Evolutionary conservation across 495 filamentous ascomycete species (phyloP).

Genomic region (Trichoderma erinaceum): DNA sequence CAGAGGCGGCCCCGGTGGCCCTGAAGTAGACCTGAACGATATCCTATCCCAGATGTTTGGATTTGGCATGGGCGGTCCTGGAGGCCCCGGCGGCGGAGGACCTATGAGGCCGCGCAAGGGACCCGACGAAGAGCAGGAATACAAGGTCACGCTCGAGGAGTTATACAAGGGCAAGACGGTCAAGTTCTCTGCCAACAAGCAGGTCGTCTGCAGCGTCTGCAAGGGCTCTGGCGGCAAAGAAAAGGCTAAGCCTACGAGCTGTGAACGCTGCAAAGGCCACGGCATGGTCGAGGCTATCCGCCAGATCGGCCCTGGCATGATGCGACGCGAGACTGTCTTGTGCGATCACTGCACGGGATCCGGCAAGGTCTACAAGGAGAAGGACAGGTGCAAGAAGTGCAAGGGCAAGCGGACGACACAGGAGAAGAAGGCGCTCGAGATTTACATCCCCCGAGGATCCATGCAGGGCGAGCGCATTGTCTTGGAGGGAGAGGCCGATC

Average conservation of each 20-base stretch:
- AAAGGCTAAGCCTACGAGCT: constrained; percentile 78
- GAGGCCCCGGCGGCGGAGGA: constrained; percentile 36
- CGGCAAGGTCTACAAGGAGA: constrained; percentile 80
- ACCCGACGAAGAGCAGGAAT: constrained; percentile 79
- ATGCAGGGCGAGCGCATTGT: constrained; percentile 85
- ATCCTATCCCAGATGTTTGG: constrained; percentile 93
- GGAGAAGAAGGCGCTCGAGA: constrained; percentile 86
- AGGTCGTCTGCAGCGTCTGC: constrained; percentile 79
- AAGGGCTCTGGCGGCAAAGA: constrained; percentile 89
- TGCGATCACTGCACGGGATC: constrained; percentile 77
- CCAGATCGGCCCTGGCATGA: constrained; percentile 71
- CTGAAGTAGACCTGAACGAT: constrained; percentile 79
- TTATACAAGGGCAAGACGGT: constrained; percentile 98
- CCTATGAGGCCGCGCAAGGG: constrained; percentile 62
- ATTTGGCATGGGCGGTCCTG: constrained; percentile 59
- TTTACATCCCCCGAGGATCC: constrained; percentile 90
- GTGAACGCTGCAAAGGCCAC: constrained; percentile 71
- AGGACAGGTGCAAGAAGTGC: constrained; percentile 97
- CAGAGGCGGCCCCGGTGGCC: constrained; percentile 59
- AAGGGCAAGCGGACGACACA: constrained; percentile 77
- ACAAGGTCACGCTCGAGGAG: constrained; percentile 85
- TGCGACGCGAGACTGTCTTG: constrained; percentile 63
- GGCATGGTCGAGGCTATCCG: constrained; percentile 67
- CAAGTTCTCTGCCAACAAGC: constrained; percentile 89
- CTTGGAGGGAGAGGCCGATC: constrained; percentile 90